Base-by-base conservation (phyloP, 306 rosid genomes). In the Senna siamea region DNA sequence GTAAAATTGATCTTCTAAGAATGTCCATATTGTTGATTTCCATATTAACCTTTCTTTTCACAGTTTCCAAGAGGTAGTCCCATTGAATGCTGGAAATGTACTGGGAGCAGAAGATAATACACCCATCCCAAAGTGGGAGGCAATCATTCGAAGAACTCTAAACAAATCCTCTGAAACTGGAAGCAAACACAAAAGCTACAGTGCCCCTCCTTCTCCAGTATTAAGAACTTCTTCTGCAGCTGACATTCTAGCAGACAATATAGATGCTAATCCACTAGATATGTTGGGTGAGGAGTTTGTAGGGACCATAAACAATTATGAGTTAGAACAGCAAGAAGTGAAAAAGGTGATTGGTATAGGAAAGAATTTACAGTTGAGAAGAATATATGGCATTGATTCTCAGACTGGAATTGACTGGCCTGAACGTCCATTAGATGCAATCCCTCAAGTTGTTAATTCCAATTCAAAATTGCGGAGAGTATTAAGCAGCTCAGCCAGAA, bases 11-110 rank as follows among this genome's bases (percentile, higher is more conserved):
- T 84, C 60, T 71, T 73, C 72, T 46, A 60, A 72, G 38, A 38
- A 69, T n/a, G n/a, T n/a, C n/a, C n/a, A n/a, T n/a, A n/a, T n/a
- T n/a, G n/a, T n/a, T n/a, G n/a, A n/a, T n/a, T 35, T 76, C 70
- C 35, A 48, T 61, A 41, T 64, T 46, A 30, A 17, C 41, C 32
- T 28, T 58, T 5, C 30, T 14, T 59, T 70, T 79, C 40, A 64
- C 87, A 94, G 99, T 73, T 89, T 94, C 57, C 99, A 94, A 77
- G 99, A 94, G 82, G 92, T 94, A 13, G 97, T 94, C 76, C 99
- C 99, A 78, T 81, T 94, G 78, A 94, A 79, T 79, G 99, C 99
- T 19, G 99, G 95, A 66, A 94, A 94, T 62, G 97, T 94, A 26
- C 59, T 94, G 3, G 99, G 99, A 79, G 96, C 97, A 54, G 99